These are phyloP conservation scores for Phenoliferia sp. DNA, from an alignment of 1,284 basidiomycete species.

Conservation along the genomic window DNA sequence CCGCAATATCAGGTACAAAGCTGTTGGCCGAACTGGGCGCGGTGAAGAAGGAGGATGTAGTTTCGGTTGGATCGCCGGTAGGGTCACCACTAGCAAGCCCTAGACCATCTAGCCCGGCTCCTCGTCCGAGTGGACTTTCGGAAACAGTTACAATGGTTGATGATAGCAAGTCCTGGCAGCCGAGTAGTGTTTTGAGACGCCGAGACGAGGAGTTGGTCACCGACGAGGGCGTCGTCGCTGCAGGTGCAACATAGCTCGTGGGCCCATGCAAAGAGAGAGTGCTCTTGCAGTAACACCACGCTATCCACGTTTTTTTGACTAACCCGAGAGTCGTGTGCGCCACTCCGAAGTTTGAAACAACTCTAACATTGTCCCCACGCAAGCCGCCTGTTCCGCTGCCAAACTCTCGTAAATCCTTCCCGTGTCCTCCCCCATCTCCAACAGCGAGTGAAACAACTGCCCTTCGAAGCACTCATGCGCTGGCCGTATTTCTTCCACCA, in stretches of 20 bases:
- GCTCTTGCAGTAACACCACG: too few species aligned
- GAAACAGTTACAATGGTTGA: not conserved
- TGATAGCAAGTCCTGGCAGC: not conserved
- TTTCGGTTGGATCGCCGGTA: not conserved
- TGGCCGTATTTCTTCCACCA: not conserved
- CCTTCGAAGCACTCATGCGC: slow-evolving; percentile 11
- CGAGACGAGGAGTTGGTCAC: not conserved
- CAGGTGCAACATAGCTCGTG: too few species aligned
- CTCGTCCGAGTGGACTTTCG: not conserved
- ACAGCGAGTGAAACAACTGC: slow-evolving; percentile 1
- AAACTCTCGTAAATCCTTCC: too few species aligned
- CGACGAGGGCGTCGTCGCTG: too few species aligned
- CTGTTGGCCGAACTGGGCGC: not conserved
- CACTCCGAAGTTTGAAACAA: too few species aligned
- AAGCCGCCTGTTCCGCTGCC: too few species aligned
- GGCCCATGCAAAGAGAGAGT: not conserved
- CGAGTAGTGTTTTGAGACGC: not conserved
- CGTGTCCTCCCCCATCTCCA: not conserved
- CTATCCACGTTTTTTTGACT: too few species aligned
- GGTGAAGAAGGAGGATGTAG: not conserved
- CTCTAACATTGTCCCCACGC: too few species aligned
- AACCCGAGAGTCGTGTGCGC: too few species aligned
- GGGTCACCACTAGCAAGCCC: not conserved
- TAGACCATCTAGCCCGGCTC: not conserved
- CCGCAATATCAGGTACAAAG: not conserved